Conservation (phyloP, 306 rosid species). For the Rosa rugosa region DNA sequence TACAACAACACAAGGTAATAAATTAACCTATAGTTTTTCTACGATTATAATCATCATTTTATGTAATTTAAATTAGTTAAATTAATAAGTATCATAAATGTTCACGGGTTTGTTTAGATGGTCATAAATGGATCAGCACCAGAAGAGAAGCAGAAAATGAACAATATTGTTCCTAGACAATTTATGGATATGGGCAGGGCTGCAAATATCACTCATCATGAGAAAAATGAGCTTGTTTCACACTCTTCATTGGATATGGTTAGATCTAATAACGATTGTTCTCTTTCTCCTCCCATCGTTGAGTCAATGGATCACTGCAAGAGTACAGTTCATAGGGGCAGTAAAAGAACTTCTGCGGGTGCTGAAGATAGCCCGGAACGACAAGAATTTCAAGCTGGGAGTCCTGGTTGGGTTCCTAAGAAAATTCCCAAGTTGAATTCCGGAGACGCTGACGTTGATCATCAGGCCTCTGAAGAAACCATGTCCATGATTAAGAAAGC, state of each 20-base stretch:
- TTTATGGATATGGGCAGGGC: slow-evolving; percentile 36
- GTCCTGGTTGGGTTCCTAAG: slow-evolving; percentile 34
- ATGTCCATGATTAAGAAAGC: slow-evolving; percentile 61
- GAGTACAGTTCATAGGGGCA: not conserved
- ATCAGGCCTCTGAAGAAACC: slow-evolving; percentile 41
- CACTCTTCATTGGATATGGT: slow-evolving; percentile 29
- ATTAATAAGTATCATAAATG: not conserved
- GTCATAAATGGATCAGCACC: slow-evolving; percentile 20
- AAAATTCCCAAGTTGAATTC: slow-evolving; percentile 36
- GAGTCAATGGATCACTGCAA: slow-evolving; percentile 36
- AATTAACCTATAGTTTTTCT: not conserved
- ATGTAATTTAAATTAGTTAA: not conserved
- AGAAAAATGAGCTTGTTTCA: slow-evolving; percentile 25
- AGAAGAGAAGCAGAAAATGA: slow-evolving; percentile 34
- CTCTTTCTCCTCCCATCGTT: slow-evolving; percentile 22
- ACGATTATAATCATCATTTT: not conserved
- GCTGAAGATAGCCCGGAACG: slow-evolving; percentile 10
- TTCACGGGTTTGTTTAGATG: slow-evolving; percentile 21
- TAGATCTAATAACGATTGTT: slow-evolving; percentile 18
- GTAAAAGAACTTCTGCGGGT: slow-evolving; percentile 19
- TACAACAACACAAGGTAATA: slow-evolving; percentile 24
- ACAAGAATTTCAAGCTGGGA: slow-evolving; percentile 17
- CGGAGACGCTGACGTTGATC: slow-evolving; percentile 21
- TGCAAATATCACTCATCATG: slow-evolving; percentile 3
- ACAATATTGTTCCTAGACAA: slow-evolving; percentile 24